Base-by-base conservation (phyloP, 2,329 filamentous ascomycete species). In the Nemania diffusa region DNA sequence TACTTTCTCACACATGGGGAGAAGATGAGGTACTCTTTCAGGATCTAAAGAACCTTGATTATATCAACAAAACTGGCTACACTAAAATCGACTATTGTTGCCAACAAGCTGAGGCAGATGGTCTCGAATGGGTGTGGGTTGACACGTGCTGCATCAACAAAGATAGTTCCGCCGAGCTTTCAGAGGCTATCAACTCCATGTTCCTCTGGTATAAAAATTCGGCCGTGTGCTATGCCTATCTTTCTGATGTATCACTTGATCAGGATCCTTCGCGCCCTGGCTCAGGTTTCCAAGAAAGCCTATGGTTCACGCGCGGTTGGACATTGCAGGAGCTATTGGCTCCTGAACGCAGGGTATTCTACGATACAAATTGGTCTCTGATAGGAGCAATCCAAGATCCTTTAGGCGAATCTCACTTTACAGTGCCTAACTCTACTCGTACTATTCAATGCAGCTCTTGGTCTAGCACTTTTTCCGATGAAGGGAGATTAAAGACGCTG, bases 121-220 rank as follows among this genome's bases (percentile, higher is more conserved):
- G 42, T 32, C 50, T 37, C 7, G n/a, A 27, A 34, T 57, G 27
- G 9, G n/a, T 50, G 8, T 59, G 57, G 57, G 29, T 59, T 4
- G 44, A 59, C 9, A 59, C 42, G 15, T 50, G 57, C 44, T 59
- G 57, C 29, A 59, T 59, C n/a, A 27, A 59, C 13, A 59, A 59
- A 22, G 26, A 26, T 0, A 50, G 42, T 27, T 32, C 24, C 8
- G 44, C 26, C n/a, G 57, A 59, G 29, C 53, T 32, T 32, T 32
- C 29, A 5, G 29, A 32, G 9, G 29, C 29, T 32, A 32, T 32
- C 9, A 56, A 56, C 52, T 56, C 52, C 32, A 42, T 42, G 52
- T 56, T 17, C 17, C 37, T 40, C 2, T 48, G n/a, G 27, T 48
- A 58, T 24, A 6, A 26, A 22, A 24, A 20, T 15, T 27, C 55